These are phyloP conservation scores for Xylaria sp. DNA, from an alignment of 2,329 filamentous ascomycete genomes.

Conservation along the genomic window DNA sequence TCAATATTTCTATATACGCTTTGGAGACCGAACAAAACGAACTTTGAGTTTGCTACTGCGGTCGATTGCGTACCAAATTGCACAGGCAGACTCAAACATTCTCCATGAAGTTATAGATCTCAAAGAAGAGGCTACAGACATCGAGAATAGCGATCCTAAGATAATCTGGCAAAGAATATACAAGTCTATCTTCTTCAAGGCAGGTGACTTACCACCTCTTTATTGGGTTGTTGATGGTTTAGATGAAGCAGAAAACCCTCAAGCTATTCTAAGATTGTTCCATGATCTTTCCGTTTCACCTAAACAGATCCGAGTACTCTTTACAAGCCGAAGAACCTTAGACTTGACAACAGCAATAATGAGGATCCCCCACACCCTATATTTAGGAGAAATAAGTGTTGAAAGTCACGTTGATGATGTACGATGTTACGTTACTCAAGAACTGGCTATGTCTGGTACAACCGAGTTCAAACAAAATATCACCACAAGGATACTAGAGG, in stretches of 20 bases:
- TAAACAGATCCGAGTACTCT: too few relatives aligned
- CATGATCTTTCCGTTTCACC: too few relatives aligned
- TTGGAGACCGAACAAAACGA: not conserved
- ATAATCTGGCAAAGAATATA: conserved; percentile 52
- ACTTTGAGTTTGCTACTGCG: not conserved
- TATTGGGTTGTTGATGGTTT: conserved; percentile 53
- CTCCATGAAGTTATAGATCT: not conserved
- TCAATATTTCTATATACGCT: conserved; percentile 6
- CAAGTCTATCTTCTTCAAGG: conserved; percentile 47
- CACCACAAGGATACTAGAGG: too few relatives aligned
- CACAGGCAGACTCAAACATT: not conserved
- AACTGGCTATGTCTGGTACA: too few relatives aligned
- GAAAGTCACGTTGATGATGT: too few relatives aligned
- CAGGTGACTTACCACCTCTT: conserved; percentile 48
- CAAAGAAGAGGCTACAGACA: conserved; percentile 29
- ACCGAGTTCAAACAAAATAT: too few relatives aligned
- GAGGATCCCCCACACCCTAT: too few relatives aligned
- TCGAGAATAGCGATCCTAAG: conserved; percentile 44
- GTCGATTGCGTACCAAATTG: not conserved
- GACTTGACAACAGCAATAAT: too few relatives aligned
- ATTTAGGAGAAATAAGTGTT: too few relatives aligned
- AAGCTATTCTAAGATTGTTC: not conserved
- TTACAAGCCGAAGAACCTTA: too few relatives aligned
- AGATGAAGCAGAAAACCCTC: conserved; percentile 50
- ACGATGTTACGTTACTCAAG: too few relatives aligned